Evolutionary conservation across 345 rosid species (phyloP), one percentile per base, ranked within the genome.

Genomic region (Rhodamnia argentea): DNA sequence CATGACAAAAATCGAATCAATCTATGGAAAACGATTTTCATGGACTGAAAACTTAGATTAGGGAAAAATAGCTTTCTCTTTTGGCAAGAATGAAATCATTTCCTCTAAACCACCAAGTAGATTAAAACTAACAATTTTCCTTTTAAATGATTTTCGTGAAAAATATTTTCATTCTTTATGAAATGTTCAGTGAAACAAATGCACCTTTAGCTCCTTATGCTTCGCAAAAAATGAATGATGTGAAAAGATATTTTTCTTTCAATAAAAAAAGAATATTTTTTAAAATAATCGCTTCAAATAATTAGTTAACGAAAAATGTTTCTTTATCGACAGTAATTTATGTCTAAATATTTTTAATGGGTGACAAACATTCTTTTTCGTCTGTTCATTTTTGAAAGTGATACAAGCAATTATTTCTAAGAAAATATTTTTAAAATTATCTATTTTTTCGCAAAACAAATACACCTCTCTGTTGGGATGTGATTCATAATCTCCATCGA

Each of bases 1-100:
- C 4, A 70, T 2, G 24, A 70, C 0, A 2, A 13, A 37, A 0
- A 32, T 18, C 22, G 32, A 16, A 32, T 32, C 20, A 0, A 16
- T 64, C 10, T 64, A 16, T 1, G 4, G 1, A 64, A 37, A 18
- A 9, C 2, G 24, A 18, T 64, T 64, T 29, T 2, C 13, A 4
- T 32, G 44, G 42, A 8, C 10, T 64, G 10, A 29, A 62, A 64
- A 18, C 23, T 32, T 70, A 18, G 7, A 9, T 70, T 0, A 4
- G 47, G 23, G 47, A 2, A 18, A 70, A 37, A 37, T 3, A 37
- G 18, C 24, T 32, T 32, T 20, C 7, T 3, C 3, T 15, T 10
- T 70, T 9, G 47, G 14, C 7, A 37, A 32, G 5, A 5, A 37
- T 6, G 42, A 32, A 18, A 70, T 8, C 13, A 32, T 6, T 70